These are phyloP conservation scores for Rhytidhysteron rufulum DNA, from an alignment of 2,329 filamentous ascomycete species.

Conservation along the genomic window DNA sequence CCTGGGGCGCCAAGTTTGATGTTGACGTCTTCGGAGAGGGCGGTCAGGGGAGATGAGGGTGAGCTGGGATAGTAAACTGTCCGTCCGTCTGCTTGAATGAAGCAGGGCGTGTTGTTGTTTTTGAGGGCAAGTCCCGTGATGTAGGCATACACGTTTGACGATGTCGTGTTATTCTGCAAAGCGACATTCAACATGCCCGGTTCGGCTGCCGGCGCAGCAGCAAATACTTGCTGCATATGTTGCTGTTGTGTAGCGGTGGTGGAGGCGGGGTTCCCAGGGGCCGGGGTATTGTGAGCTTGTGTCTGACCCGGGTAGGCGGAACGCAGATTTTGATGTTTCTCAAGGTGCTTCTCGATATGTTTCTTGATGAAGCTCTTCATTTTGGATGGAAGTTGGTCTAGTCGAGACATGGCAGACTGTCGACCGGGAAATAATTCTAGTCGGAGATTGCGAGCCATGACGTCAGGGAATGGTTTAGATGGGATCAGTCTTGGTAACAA, in stretches of 20 bases:
- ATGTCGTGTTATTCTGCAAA: slow-evolving; percentile 62
- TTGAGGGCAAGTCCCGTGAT: slow-evolving; percentile 65
- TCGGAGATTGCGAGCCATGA: too few species aligned
- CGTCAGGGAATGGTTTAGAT: too few species aligned
- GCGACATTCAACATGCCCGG: slow-evolving; percentile 54
- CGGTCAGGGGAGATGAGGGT: slow-evolving; percentile 49
- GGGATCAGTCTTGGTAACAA: too few species aligned
- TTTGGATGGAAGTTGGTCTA: too few species aligned
- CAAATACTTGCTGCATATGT: too few species aligned
- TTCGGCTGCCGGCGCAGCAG: too few species aligned
- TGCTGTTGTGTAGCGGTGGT: slow-evolving; percentile 14
- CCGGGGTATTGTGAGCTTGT: slow-evolving; percentile 5
- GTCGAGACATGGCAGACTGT: too few species aligned
- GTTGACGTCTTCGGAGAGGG: slow-evolving; percentile 55
- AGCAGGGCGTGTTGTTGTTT: slow-evolving; percentile 56
- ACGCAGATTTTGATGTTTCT: too few species aligned
- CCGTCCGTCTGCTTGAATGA: slow-evolving; percentile 63
- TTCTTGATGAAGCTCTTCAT: too few species aligned
- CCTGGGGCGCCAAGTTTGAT: slow-evolving; percentile 64
- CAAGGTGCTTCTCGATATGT: too few species aligned
- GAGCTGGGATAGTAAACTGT: slow-evolving; percentile 63
- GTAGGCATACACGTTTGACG: slow-evolving; percentile 61
- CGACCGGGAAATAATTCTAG: too few species aligned
- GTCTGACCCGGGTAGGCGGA: too few species aligned
- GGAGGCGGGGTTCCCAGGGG: neutral